A percentile compares a stretch with the other conserved stretches of the same genome.
These are phyloP conservation scores for Cordyceps fumosorosea DNA, from an alignment of 2,329 filamentous ascomycete species.

Conservation along the genomic window DNA sequence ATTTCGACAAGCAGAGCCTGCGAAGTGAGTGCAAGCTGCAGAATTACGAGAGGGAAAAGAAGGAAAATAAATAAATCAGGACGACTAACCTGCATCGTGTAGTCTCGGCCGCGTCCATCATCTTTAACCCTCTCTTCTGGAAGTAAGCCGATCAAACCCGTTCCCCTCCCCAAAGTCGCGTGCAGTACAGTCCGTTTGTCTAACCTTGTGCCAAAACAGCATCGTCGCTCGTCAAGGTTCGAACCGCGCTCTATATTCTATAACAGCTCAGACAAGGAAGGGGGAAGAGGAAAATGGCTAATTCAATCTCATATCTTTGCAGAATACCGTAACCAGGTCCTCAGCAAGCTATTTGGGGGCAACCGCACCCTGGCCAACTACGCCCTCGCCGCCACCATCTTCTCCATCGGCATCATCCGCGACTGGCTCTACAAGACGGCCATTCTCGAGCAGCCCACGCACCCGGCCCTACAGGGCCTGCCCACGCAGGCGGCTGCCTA, in stretches of 20 bases:
- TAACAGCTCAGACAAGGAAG: no score
- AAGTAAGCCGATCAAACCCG: constrained; percentile 59
- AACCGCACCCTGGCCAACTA: constrained; percentile 80
- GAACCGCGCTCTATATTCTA: constrained; percentile 11
- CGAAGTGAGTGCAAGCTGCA: constrained; percentile 44
- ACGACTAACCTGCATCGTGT: constrained; percentile 2
- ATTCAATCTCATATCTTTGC: constrained; percentile 17
- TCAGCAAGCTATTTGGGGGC: constrained; percentile 81
- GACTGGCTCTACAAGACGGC: constrained; percentile 84
- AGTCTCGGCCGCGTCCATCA: constrained; percentile 78
- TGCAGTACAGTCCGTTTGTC: background rate
- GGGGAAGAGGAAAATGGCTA: constrained; percentile 5
- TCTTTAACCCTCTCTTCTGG: constrained; percentile 99
- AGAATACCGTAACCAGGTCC: constrained; percentile 88
- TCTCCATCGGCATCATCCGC: constrained; percentile 81
- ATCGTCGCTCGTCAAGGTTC: constrained; percentile 77
- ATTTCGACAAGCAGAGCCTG: constrained; percentile 61
- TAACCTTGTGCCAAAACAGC: constrained; percentile 37
- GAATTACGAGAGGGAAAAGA: background rate
- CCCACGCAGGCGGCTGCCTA: constrained; percentile 58
- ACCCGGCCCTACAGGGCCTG: constrained; percentile 60
- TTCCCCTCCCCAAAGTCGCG: background rate
- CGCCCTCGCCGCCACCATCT: constrained; percentile 79
- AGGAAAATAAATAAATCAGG: background rate
- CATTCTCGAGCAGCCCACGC: constrained; percentile 66